Evolutionary conservation across 2,329 filamentous ascomycete genomes (phyloP).

Genomic region (Ophiostoma novo-ulmi): DNA sequence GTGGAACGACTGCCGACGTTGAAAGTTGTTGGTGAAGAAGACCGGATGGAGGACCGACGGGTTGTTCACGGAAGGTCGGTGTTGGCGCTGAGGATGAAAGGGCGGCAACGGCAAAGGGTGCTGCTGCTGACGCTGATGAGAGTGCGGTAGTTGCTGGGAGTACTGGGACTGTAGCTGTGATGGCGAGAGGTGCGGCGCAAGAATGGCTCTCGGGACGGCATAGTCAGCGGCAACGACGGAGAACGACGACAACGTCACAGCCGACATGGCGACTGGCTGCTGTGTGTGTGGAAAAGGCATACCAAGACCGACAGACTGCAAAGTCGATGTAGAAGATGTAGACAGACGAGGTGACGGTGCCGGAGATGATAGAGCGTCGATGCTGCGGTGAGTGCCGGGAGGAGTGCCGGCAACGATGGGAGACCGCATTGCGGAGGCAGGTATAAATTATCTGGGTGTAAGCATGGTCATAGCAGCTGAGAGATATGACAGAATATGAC

Average conservation of each 20-base stretch:
- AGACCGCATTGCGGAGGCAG: neutral
- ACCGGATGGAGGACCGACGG: constrained; percentile 64
- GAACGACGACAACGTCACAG: constrained; percentile 6
- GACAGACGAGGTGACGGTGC: neutral
- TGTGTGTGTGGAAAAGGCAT: neutral
- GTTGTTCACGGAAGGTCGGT: constrained; percentile 39
- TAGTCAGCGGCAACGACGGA: constrained; percentile 16
- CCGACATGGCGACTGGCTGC: neutral
- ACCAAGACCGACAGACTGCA: neutral
- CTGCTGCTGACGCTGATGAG: constrained; percentile 31
- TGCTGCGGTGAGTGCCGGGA: neutral
- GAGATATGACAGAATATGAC: neutral
- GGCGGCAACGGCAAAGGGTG: neutral
- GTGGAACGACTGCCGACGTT: constrained; percentile 35
- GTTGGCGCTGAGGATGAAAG: neutral
- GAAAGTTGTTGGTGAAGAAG: constrained; percentile 65
- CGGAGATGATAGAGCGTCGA: neutral
- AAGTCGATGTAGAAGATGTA: neutral
- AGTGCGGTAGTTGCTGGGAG: constrained; percentile 6
- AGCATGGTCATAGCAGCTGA: neutral
- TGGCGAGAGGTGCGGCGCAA: constrained; percentile 1
- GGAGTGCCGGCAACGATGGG: neutral
- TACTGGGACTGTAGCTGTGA: neutral
- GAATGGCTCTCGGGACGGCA: constrained; percentile 19
- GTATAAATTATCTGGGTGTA: neutral